Evolutionary conservation across 2,329 filamentous ascomycete species (phyloP), one percentile per base, ranked within the genome.

Genomic region (Coleophoma cylindrospora): DNA sequence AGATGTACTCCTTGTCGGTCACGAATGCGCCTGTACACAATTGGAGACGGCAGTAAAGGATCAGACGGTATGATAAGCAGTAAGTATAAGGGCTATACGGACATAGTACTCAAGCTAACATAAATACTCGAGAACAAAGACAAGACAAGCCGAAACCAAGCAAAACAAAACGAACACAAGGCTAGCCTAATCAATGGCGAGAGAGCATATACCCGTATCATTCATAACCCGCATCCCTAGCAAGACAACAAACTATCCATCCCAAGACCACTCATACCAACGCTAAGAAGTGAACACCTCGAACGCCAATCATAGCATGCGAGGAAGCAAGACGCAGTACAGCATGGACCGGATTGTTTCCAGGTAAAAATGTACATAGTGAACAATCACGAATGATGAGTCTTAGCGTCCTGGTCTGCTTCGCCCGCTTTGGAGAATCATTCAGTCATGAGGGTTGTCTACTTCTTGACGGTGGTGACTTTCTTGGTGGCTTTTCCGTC

Each of bases 401-500:
- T 27, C 27, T 27, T 27, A 27, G 27, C 43, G 34, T 50, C 47
- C 49, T 51, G 48, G 47, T 54, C 47, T 40, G 47, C 47, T 15
- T 50, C 19, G 41, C 36, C 21, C 50, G 47, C 52, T 33, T 51
- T 47, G 33, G 53, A 58, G 54, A 53, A 47, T 58, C 47, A 52
- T 52, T 49, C 45, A 45, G 40, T 45, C 36, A 17, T 44, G 17
- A 34, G 37, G 36, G 49, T 33, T 40, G 43, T 57, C 38, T 56
- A 60, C 48, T 61, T 61, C 58, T 61, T 48, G 19, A 34, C 46
- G 14, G 22, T 33, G 22, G 46, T 62, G 47, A 55, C 57, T 48
- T 56, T 56, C 47, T 55, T 57, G 37, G 49, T 34, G 15, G 33
- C 40, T 6, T 40, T 63, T 36, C 57, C 58, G 54, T 67, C 64